Conservation (phyloP, 2,329 filamentous ascomycete genomes). For the Rhynchosporium secalis region DNA sequence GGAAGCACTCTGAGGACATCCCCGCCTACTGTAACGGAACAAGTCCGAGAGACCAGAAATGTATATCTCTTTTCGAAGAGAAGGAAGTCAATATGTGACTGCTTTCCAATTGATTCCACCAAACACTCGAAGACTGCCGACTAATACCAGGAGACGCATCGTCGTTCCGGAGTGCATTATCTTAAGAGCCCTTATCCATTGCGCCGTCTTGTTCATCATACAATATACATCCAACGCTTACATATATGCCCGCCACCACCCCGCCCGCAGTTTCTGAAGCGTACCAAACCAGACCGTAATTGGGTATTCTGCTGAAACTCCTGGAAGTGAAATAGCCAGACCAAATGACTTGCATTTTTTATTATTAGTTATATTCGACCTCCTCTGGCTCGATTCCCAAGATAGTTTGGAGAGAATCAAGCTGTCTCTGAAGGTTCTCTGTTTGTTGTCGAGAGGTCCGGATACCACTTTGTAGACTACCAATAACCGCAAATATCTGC, state of each 20-base stretch:
- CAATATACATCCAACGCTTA: slow-evolving; percentile 1
- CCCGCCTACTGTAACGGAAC: no score
- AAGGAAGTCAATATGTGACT: background rate
- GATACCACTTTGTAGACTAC: slow-evolving; percentile 33
- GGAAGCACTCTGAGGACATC: no score
- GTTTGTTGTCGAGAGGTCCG: slow-evolving; percentile 30
- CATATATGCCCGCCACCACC: background rate
- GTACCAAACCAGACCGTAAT: background rate
- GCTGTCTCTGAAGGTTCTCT: slow-evolving; percentile 32
- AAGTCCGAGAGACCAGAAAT: background rate
- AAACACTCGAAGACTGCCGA: background rate
- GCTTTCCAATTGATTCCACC: background rate
- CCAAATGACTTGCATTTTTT: background rate
- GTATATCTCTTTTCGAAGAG: background rate
- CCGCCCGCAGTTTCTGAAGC: background rate
- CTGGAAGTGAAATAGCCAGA: background rate
- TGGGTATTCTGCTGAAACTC: slow-evolving; percentile 8
- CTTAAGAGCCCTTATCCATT: background rate
- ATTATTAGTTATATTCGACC: slow-evolving; percentile 16
- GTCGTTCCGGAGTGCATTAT: background rate
- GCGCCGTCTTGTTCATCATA: background rate
- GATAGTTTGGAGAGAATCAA: slow-evolving; percentile 28
- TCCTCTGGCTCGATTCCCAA: slow-evolving; percentile 30
- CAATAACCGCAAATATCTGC: slow-evolving; percentile 32
- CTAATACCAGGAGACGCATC: background rate